These are phyloP conservation scores for Trypanosoma congolense DNA, from an alignment of 208 protist genomes.

Conservation along the genomic window DNA sequence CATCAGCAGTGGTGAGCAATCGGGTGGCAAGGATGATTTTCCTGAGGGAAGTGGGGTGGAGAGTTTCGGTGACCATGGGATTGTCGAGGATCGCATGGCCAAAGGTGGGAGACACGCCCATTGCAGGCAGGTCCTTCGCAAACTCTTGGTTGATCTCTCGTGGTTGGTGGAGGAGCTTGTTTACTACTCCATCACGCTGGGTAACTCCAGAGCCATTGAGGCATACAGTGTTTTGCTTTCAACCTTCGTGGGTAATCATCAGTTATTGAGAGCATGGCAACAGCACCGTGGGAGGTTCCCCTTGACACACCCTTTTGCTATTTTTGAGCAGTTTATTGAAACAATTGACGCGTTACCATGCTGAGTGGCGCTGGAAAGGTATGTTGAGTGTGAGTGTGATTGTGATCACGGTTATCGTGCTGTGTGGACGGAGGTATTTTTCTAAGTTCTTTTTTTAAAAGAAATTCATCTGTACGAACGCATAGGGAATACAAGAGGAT, in stretches of 20 bases:
- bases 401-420: too few species aligned
- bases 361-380: too few species aligned
- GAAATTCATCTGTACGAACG: too few species aligned
- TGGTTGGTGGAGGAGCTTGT: constrained; percentile 85
- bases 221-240: constrained; percentile 71
- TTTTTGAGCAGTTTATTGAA: constrained; percentile 48
- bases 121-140: constrained; percentile 28
- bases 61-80: neutral
- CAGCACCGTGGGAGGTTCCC: constrained; percentile 29
- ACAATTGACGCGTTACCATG: constrained; percentile 45
- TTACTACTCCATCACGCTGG: constrained; percentile 65
- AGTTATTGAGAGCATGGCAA: constrained; percentile 61
- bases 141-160: constrained; percentile 67
- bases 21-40: neutral
- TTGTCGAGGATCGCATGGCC: neutral
- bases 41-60: neutral
- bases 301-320: constrained; percentile 14
- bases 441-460: too few species aligned
- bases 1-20: neutral
- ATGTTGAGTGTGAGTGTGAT: too few species aligned
- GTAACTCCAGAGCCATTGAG: constrained; percentile 77
- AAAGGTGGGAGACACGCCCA: neutral
- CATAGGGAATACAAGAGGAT: too few species aligned
- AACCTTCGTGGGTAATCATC: constrained; percentile 51
- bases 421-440: too few species aligned